These are phyloP conservation scores for Trichosporon asahii DNA, from an alignment of 1,284 basidiomycete genomes.

Conservation along the genomic window DNA sequence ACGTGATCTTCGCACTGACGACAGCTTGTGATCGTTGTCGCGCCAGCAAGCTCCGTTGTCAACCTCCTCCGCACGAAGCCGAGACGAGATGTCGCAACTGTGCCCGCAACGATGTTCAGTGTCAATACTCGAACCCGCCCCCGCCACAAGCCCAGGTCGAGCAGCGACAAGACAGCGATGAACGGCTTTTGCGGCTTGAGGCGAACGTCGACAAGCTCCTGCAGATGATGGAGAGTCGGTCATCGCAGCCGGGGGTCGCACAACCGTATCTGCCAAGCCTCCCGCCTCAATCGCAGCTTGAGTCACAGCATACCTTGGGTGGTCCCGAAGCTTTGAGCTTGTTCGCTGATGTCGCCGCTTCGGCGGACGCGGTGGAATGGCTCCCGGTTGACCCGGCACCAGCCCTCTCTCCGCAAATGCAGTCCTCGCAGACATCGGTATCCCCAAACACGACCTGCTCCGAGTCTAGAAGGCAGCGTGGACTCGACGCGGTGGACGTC, in stretches of 20 bases:
- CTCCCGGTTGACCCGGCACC: conserved; percentile 1
- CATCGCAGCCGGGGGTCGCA: not conserved
- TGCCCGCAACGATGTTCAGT: conserved; percentile 17
- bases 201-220: conserved; percentile 21
- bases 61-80: not conserved
- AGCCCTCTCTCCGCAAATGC: not conserved
- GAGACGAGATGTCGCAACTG: conserved; percentile 25
- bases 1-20: not conserved
- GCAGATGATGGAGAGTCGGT: conserved; percentile 26
- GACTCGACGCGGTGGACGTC: not conserved
- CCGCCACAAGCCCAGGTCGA: conserved; percentile 10
- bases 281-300: not conserved
- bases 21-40: conserved; percentile 29
- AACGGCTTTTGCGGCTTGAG: conserved; percentile 19
- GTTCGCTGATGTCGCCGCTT: not conserved
- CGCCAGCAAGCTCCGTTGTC: conserved; percentile 25
- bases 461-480: not conserved
- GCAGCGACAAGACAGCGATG: not conserved
- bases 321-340: not conserved
- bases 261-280: not conserved
- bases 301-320: not conserved
- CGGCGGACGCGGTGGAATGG: conserved; percentile 7
- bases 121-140: conserved; percentile 20
- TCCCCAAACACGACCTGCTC: not conserved
- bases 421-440: not conserved